Evolutionary conservation across 768 basidiomycete genomes (phyloP).

Genomic region (Auricularia sp.): DNA sequence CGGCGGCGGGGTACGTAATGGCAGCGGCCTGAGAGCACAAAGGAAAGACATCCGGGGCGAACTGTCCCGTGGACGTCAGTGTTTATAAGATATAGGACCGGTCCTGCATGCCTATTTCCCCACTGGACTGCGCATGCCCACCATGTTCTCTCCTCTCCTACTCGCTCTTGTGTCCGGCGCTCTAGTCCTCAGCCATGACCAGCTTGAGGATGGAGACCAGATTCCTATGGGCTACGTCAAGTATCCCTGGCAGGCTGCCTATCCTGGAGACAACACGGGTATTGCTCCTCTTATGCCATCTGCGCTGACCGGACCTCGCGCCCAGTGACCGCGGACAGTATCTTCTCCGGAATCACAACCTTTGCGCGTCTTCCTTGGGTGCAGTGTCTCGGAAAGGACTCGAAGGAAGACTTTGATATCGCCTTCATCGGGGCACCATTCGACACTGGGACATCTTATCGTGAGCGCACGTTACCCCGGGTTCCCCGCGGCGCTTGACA

Average conservation of each 20-base stretch:
- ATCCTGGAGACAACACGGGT: slow-evolving; percentile 53
- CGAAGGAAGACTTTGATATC: slow-evolving; percentile 54
- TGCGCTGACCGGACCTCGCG: not conserved
- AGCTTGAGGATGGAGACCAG: slow-evolving; percentile 31
- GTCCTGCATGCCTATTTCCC: not conserved
- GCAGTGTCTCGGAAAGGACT: slow-evolving; percentile 59
- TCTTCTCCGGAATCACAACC: slow-evolving; percentile 75
- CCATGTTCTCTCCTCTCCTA: slow-evolving; percentile 6
- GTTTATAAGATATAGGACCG: not conserved
- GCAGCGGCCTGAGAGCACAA: not conserved
- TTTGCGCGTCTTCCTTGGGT: slow-evolving; percentile 85
- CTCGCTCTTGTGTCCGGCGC: slow-evolving; percentile 16
- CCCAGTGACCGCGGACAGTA: slow-evolving; percentile 62
- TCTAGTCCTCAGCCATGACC: slow-evolving; percentile 19
- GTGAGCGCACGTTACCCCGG: not conserved
- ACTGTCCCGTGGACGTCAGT: not conserved
- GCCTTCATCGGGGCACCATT: slow-evolving; percentile 76
- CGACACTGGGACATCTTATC: slow-evolving; percentile 24
- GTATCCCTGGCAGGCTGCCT: slow-evolving; percentile 51
- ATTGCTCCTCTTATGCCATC: not conserved
- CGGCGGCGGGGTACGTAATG: slow-evolving; percentile 31
- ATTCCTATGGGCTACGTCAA: slow-evolving; percentile 58
- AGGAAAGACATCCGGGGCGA: not conserved
- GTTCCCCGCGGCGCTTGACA: slow-evolving; percentile 41
- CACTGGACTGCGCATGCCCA: not conserved